Base-by-base conservation (phyloP, 768 basidiomycete species). In the Leccinellum luteum region DNA sequence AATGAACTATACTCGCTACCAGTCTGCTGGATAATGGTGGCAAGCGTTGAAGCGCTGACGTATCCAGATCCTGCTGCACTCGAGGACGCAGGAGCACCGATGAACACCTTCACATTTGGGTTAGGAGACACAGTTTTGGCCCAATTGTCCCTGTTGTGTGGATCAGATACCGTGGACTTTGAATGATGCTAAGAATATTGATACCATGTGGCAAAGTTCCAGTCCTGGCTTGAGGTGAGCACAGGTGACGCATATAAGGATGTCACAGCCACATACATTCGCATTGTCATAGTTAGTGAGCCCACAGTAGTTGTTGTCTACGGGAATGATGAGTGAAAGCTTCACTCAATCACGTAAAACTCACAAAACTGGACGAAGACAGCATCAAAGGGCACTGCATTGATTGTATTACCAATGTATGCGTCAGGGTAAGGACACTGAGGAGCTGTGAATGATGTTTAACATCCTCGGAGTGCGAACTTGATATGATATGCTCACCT, bases 371-470 rank as follows among this genome's bases (percentile, higher is more conserved):
- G 81, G 8, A 82, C 81, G 56, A 78, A 82, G 35, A 82, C 70
- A 0, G 79, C 81, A 58, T 82, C 80, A 55, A 82, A 81, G 0
- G 67, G 64, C 13, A 78, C 76, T 0, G 71, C 66, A 52, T 80
- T 76, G 34, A 82, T 48, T 7, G 77, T 75, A 13, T 68, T 54
- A 6, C 78, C 77, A 3, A 82, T 66, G 49, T 75, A 75, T 8
- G 78, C 75, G 55, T 82, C 80, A 0, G 80, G 81, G 70, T 73
- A 82, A 15, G 78, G 76, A 57, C 81, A 82, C 56, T 81, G 76
- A 7, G 75, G 75, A 1, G 75, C 75, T 62, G 30, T 32, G 8
- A 6, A 32, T 0, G 25, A 6, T 1, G n/a, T 28, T 64, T 12
- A 57, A 19, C 21, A 15, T 8, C 14, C 15, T 48, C 21, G 12